Conservation (phyloP, 345 rosid species). For the Crucihimalaya himalaica region DNA sequence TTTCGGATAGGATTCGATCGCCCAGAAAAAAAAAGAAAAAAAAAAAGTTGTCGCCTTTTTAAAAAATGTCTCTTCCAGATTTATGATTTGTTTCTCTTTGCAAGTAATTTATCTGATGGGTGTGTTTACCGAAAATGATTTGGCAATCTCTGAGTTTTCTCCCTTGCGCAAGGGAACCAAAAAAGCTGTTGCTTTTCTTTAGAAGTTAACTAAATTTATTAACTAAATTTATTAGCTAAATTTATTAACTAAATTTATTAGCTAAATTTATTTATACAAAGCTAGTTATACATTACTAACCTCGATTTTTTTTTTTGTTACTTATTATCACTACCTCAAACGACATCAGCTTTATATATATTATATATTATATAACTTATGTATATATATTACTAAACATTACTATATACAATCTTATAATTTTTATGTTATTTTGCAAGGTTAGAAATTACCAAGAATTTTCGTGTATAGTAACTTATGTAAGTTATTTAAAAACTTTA, state of each 20-base stretch:
- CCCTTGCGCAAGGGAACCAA: background rate
- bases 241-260: too few species aligned
- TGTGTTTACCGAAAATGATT: constrained; percentile 18
- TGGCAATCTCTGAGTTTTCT: background rate
- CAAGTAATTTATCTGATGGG: constrained; percentile 2
- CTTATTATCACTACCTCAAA: too few species aligned
- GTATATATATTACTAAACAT: too few species aligned
- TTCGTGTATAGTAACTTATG: background rate
- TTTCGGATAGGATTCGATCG: constrained; percentile 24
- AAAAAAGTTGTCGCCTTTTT: background rate
- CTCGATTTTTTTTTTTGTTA: too few species aligned
- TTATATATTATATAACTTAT: too few species aligned
- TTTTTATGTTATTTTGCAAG: background rate
- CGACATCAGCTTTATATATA: too few species aligned
- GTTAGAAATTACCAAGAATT: background rate
- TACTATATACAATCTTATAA: too few species aligned
- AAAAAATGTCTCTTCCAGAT: background rate
- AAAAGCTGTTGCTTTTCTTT: background rate
- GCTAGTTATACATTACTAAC: too few species aligned
- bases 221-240: too few species aligned
- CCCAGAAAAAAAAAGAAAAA: background rate
- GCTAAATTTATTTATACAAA: too few species aligned
- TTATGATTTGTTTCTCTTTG: background rate
- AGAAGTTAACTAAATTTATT: too few species aligned
- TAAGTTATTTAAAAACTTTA: background rate